These are phyloP conservation scores for Ustilago loliicola DNA, from an alignment of 1,284 basidiomycete species.

Conservation along the genomic window DNA sequence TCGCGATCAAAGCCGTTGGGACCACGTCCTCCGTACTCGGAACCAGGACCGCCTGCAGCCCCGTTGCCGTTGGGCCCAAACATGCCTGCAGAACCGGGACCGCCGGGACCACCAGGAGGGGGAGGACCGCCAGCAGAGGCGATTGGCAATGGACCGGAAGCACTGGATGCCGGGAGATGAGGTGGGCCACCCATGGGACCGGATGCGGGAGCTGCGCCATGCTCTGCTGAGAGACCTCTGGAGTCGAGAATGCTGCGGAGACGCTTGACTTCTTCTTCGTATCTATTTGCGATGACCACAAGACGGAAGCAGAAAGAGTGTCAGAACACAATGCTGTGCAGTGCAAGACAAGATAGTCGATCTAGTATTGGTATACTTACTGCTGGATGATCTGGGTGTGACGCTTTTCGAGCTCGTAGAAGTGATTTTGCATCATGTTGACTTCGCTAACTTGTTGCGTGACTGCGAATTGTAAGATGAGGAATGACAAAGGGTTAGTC, in stretches of 20 bases:
- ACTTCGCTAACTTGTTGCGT: conserved; percentile 63
- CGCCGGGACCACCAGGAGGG: conserved; percentile 71
- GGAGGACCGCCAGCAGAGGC: conserved; percentile 71
- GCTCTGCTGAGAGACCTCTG: conserved; percentile 55
- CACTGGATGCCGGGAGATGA: conserved; percentile 53
- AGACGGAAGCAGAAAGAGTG: background rate
- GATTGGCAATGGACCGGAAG: conserved; percentile 65
- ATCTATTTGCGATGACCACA: conserved; percentile 69
- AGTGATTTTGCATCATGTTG: conserved; percentile 73
- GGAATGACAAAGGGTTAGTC: background rate
- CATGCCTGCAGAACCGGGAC: conserved; percentile 65
- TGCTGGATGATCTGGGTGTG: conserved; percentile 80
- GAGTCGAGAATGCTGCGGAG: conserved; percentile 78
- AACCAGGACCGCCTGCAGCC: conserved; percentile 36
- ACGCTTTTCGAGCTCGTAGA: conserved; percentile 82
- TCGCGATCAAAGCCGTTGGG: conserved; percentile 66
- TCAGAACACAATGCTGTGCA: background rate
- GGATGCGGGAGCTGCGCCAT: conserved; percentile 40
- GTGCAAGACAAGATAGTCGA: too few species aligned
- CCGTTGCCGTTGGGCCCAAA: conserved; percentile 53
- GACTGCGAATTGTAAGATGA: conserved; percentile 20
- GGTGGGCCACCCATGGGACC: conserved; percentile 53
- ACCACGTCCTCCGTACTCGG: conserved; percentile 44
- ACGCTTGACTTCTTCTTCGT: conserved; percentile 80
- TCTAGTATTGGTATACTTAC: conserved; percentile 65